phyloP scores from a whole-genome alignment of 805 yeast species.

The Kregervanrija pseudodelftensis region DNA sequence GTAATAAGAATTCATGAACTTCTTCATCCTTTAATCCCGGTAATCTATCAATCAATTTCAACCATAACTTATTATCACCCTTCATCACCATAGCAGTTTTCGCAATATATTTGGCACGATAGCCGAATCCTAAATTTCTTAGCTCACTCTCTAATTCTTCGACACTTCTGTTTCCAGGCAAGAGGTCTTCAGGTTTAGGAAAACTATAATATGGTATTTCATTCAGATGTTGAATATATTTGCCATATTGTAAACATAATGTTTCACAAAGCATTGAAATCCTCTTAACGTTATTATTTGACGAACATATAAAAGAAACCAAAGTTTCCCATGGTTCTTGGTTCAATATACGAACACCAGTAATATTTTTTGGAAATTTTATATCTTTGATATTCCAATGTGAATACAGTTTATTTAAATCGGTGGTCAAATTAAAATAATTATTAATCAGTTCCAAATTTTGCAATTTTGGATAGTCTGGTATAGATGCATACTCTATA shows the following conservation, averaged over 20 bases:
- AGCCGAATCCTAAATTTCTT: conserved; percentile 69
- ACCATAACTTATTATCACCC: conserved; percentile 30
- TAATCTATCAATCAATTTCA: conserved; percentile 24
- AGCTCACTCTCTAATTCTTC: conserved; percentile 28
- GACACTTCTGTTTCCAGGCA: conserved; percentile 8
- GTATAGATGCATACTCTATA: conserved; percentile 46
- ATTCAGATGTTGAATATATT: conserved; percentile 43
- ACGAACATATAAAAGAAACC: conserved; percentile 84
- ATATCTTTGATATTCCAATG: conserved; percentile 58
- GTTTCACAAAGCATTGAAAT: conserved; percentile 89
- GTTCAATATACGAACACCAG: conserved; percentile 62
- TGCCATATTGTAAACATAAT: conserved; percentile 66
- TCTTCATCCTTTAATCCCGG: conserved; percentile 36
- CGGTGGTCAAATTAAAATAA: conserved; percentile 64
- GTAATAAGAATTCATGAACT: conserved; percentile 47
- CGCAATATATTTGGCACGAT: conserved; percentile 81
- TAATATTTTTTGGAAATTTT: conserved; percentile 32
- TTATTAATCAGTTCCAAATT: conserved; percentile 42
- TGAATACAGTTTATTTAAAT: conserved; percentile 44
- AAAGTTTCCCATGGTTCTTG: conserved; percentile 98
- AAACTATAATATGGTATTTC: conserved; percentile 61
- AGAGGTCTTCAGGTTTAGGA: conserved; percentile 57
- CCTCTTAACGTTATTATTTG: conserved; percentile 92
- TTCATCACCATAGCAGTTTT: conserved; percentile 60
- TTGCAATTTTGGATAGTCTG: conserved; percentile 24